Evolutionary conservation across 768 basidiomycete genomes (phyloP), one percentile per base, ranked within the genome.

Genomic region (Podaxis carcinomalis): DNA sequence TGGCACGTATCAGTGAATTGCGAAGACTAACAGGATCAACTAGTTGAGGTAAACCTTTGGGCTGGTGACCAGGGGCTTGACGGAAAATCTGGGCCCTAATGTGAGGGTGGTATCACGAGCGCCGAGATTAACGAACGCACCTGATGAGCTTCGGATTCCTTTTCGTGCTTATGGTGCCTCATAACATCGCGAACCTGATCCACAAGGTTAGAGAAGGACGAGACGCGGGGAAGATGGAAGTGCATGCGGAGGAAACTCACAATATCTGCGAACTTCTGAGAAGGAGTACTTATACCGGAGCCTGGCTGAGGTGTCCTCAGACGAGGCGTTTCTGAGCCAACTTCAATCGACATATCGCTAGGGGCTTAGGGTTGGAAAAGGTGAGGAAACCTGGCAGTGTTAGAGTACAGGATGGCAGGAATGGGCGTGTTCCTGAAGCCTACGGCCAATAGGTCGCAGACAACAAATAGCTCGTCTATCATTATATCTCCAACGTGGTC

Each of bases 71-170:
- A 27, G 80, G 85, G 50, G 83, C 78, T 68, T 87, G 76, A 69
- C 91, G 86, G 73, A 86, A 93, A 64, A 93, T 90, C 90, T 93
- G 66, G 36, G 46, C 47, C 51, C 35, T 42, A 35, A 25, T 52
- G 59, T 51, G 51, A 63, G 47, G 63, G 25, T 36, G 46, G 44
- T 40, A 28, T 35, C 42, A 44, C 16, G 58, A 57, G 53, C 46
- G 42, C 36, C 57, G 61, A 60, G 36, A 63, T 59, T 19, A 47
- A 49, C 10, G 16, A 21, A 63, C 62, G 56, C 67, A 89, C 92
- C 78, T 87, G 85, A 72, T 95, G 93, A 7, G 93, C 93, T 74
- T 94, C 92, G 1, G 93, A 94, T 56, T 94, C 89, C 63, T 87
- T 83, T 70, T 95, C 93, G 57, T 89, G 83, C 66, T 79, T 87